Evolutionary conservation across 169 alveolate genomes (phyloP).

Genomic region (Babesia ovata): DNA sequence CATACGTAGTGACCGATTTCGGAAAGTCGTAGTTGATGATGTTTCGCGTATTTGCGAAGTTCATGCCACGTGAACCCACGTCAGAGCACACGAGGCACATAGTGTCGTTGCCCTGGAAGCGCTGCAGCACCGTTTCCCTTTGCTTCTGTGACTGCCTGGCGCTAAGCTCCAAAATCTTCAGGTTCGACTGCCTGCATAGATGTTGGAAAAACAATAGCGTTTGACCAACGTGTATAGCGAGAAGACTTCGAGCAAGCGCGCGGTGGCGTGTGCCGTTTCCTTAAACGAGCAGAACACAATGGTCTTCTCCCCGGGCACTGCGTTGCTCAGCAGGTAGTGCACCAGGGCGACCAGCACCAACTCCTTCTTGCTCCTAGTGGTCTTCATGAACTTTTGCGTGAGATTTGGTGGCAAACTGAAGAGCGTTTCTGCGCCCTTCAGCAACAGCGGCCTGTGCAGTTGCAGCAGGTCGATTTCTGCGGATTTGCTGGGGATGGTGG

Average conservation of each 20-base stretch:
- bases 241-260: conserved; percentile 44
- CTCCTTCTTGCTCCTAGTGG: conserved; percentile 30
- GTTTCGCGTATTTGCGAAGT: conserved; percentile 89
- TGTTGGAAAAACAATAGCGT: no score
- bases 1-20: conserved; percentile 88
- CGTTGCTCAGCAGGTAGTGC: not conserved
- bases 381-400: conserved; percentile 28
- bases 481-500: conserved; percentile 63
- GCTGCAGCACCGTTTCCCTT: conserved; percentile 21
- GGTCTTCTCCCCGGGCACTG: conserved; percentile 23
- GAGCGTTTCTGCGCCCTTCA: conserved; percentile 21
- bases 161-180: conserved; percentile 41
- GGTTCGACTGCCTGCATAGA: not conserved
- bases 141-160: conserved; percentile 37
- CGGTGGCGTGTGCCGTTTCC: conserved; percentile 32
- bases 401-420: conserved; percentile 50
- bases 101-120: conserved; percentile 16
- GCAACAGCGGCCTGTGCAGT: conserved; percentile 49
- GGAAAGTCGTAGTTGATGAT: conserved; percentile 98
- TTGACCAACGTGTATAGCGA: conserved; percentile 7
- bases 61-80: conserved; percentile 97
- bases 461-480: conserved; percentile 55
- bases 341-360: conserved; percentile 19
- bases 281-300: conserved; percentile 45
- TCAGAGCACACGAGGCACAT: conserved; percentile 92